phyloP scores from a whole-genome alignment of 345 rosid species.

The Geranium brycei region DNA sequence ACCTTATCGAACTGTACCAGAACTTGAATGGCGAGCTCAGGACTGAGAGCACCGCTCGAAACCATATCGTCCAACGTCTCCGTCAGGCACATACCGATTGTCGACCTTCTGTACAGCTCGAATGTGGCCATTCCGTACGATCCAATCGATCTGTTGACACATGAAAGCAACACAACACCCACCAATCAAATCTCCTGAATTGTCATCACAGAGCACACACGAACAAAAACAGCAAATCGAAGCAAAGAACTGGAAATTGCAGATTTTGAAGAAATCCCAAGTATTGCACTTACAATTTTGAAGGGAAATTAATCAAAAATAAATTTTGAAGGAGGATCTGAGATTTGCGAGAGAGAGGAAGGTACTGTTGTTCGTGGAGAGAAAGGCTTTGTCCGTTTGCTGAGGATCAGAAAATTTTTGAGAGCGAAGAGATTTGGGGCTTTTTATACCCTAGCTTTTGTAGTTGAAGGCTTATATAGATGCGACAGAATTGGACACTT shows the following conservation, averaged over 20 bases:
- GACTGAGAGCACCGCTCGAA: constrained; percentile 70
- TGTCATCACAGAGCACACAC: not conserved
- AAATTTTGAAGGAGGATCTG: no score
- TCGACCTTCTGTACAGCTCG: constrained; percentile 89
- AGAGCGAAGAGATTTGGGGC: constrained; percentile 26
- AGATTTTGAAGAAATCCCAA: no score
- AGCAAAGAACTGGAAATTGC: no score
- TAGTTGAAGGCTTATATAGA: constrained; percentile 55
- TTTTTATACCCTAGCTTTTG: constrained; percentile 84
- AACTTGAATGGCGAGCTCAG: constrained; percentile 90
- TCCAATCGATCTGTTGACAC: not conserved
- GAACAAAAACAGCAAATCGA: not conserved
- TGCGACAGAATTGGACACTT: constrained; percentile 7
- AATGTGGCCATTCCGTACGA: constrained; percentile 64
- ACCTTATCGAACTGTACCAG: constrained; percentile 97
- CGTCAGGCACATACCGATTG: constrained; percentile 94
- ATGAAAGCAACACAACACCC: not conserved
- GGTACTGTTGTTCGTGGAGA: not conserved
- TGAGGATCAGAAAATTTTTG: not conserved
- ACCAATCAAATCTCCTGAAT: no score
- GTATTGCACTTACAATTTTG: no score
- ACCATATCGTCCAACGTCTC: constrained; percentile 98
- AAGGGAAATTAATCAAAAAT: no score
- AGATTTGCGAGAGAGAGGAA: no score
- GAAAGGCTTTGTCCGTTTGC: not conserved